Evolutionary conservation across 768 basidiomycete genomes (phyloP), one percentile per base, ranked within the genome.

Genomic region (Trichaptum fuscoviolaceum): DNA sequence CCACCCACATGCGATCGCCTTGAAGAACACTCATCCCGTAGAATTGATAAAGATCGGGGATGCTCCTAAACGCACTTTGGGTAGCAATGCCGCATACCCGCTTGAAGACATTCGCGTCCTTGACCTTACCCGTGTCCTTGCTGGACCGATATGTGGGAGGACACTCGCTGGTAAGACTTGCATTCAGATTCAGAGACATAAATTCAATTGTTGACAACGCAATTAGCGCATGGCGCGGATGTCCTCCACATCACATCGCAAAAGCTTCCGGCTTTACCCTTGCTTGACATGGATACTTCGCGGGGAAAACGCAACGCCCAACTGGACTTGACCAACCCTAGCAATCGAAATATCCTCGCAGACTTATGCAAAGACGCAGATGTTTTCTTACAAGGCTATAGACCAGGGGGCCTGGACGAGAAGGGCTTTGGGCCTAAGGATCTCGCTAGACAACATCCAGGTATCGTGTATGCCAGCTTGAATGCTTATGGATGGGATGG

Each of bases 261-360:
- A 0, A 76, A 76, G 12, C 78, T 88, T 12, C 87, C 87, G 0
- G 73, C 79, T 0, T 73, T 86, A 1, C 87, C 87, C 0, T 65
- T 73, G 0, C 72, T 87, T 0, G 87, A 88, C 70, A 69, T 78
- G 12, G 87, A 87, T 62, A 88, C 86, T 0, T 86, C 87, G 3
- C 78, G 86, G 7, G 86, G 86, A 0, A 89, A 88, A 73, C 82
- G 85, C 57, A 86, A 86, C 0, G 81, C 86, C 0, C 87, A 88
- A 70, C 81, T 88, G 3, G 84, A 88, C 67, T 77, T 89, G 7
- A 78, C 74, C 3, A 58, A 59, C 1, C 25, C 68, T 7, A 25
- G 67, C 1, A 83, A 83, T 64, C 69, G 67, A 9, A 69, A 72
- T 10, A 77, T 64, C 8, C 76, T 87, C 6, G 65, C 65, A 23